These are phyloP conservation scores for Phyllosticta paracitricarpa DNA, from an alignment of 2,329 filamentous ascomycete species.

Conservation along the genomic window DNA sequence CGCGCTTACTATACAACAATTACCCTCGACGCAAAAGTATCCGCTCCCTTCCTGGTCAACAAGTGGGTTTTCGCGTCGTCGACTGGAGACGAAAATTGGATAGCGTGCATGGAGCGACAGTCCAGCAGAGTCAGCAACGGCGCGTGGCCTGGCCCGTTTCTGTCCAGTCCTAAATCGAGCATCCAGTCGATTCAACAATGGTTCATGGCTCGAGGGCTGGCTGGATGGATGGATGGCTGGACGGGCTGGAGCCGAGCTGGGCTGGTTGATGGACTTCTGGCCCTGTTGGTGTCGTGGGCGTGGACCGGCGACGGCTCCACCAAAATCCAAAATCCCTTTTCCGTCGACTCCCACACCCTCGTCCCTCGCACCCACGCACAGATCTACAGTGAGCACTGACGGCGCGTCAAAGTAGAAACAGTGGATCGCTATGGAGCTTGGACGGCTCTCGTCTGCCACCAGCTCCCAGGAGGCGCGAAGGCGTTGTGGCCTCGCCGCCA, in stretches of 20 bases:
- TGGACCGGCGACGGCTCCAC: neutral
- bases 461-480: conserved; percentile 1
- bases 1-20: neutral
- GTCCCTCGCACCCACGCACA: neutral
- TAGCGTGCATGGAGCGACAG: neutral
- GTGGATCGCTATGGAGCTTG: conserved; percentile 9
- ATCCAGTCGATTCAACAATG: neutral
- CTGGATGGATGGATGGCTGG: neutral
- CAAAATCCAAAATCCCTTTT: neutral
- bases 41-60: neutral
- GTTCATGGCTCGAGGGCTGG: no score
- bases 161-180: neutral
- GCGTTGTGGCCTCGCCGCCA: conserved; percentile 1
- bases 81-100: neutral
- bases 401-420: conserved; percentile 10
- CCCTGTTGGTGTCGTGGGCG: conserved; percentile 3
- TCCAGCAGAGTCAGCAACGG: neutral
- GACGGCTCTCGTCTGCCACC: conserved; percentile 5
- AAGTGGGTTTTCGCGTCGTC: neutral
- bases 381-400: conserved; percentile 10
- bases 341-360: neutral
- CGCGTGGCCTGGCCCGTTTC: neutral
- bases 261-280: conserved; percentile 1
- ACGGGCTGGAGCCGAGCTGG: neutral
- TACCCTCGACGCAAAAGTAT: neutral